These are phyloP conservation scores for Oryza rufipogon DNA, from an alignment of 176 grass and related monocot genomes.

Conservation along the genomic window DNA sequence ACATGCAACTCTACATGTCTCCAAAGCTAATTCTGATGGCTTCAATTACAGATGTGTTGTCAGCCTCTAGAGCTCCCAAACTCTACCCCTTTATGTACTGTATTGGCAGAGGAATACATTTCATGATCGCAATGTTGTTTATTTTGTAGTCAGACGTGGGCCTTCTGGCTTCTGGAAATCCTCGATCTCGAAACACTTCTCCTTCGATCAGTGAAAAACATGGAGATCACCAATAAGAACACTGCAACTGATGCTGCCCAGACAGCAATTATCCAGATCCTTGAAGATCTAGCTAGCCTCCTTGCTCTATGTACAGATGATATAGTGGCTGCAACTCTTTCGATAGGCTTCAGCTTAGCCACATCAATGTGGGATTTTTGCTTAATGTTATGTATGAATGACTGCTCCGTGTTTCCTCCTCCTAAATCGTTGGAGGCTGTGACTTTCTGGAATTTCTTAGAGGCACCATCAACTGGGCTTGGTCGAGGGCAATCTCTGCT, in stretches of 20 bases:
- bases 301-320: constrained; percentile 42
- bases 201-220: constrained; percentile 68
- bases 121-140: constrained; percentile 22
- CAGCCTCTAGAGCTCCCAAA: constrained; percentile 10
- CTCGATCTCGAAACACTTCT: constrained; percentile 55
- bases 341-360: constrained; percentile 21
- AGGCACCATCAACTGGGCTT: constrained; percentile 31
- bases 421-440: constrained; percentile 14
- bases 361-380: constrained; percentile 23
- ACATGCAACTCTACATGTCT: not conserved
- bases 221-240: constrained; percentile 64
- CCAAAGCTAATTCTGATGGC: constrained; percentile 12
- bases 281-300: constrained; percentile 47
- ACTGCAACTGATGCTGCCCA: constrained; percentile 68
- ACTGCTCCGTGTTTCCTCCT: constrained; percentile 6
- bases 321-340: constrained; percentile 26
- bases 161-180: constrained; percentile 64
- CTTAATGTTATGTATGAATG: constrained; percentile 25
- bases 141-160: constrained; percentile 45
- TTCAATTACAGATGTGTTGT: constrained; percentile 31
- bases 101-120: constrained; percentile 21
- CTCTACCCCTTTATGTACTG: constrained; percentile 37
- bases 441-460: constrained; percentile 29
- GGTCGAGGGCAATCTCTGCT: constrained; percentile 58
- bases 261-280: constrained; percentile 65